phyloP scores from a whole-genome alignment of 768 basidiomycete genomes.

The Cystoderma amianthinum region DNA sequence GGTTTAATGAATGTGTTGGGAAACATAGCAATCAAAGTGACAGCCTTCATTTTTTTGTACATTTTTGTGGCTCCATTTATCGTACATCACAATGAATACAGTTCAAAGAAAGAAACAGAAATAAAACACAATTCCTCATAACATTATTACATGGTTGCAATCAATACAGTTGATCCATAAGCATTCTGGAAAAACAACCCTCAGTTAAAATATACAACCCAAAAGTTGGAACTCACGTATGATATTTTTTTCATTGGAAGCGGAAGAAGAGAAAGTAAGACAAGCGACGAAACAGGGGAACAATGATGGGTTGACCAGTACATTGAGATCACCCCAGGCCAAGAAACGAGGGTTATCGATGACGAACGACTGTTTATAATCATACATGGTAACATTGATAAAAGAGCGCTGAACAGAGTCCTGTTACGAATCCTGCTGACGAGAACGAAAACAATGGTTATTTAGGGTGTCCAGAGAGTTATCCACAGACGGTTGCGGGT shows the following conservation, averaged over 20 bases:
- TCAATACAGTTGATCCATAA: no score
- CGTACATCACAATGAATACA: neutral
- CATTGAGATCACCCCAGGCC: neutral
- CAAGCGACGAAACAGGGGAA: neutral
- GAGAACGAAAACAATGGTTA: no score
- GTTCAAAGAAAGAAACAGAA: neutral
- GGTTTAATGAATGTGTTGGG: constrained; percentile 3
- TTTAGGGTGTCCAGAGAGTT: neutral
- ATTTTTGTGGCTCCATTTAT: no score
- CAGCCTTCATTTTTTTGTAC: neutral
- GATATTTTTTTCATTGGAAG: neutral
- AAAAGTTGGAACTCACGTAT: neutral
- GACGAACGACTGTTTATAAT: no score
- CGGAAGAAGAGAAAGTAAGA: neutral
- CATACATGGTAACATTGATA: no score
- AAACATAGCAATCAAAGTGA: neutral
- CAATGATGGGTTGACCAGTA: neutral
- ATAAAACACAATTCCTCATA: neutral
- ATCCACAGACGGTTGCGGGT: neutral
- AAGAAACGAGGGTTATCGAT: neutral
- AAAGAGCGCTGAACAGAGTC: no score
- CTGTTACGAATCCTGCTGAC: no score
- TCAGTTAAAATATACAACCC: no score
- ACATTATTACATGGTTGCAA: neutral
- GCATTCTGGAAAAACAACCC: no score